phyloP scores from a whole-genome alignment of 2,329 filamentous ascomycete species.

The Clarireedia hainanense region DNA sequence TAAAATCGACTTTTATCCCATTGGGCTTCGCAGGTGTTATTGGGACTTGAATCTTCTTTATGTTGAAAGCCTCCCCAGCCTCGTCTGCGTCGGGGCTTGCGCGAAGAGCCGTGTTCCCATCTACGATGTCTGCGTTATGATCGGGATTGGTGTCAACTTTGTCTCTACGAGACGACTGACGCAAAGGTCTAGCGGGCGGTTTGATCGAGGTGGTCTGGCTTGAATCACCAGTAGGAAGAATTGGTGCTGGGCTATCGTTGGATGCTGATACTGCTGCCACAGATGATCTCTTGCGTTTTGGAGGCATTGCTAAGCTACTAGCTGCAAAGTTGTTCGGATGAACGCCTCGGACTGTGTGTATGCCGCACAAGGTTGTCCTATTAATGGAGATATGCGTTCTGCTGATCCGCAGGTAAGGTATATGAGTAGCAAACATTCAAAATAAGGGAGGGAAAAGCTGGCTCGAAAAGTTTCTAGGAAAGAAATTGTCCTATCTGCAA shows the following conservation, averaged over 20 bases:
- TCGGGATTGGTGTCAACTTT: slow-evolving; percentile 27
- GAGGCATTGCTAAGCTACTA: slow-evolving; percentile 17
- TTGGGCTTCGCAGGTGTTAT: slow-evolving; percentile 11
- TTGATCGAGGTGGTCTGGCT: not conserved
- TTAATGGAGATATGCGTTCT: not conserved
- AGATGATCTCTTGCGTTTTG: slow-evolving; percentile 26
- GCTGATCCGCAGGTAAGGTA: not conserved
- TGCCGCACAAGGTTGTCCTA: not conserved
- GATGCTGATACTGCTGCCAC: not conserved
- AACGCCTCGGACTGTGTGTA: not conserved
- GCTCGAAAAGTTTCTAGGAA: not conserved
- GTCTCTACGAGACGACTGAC: slow-evolving; percentile 17
- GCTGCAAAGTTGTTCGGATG: not conserved
- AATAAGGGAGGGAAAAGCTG: not conserved
- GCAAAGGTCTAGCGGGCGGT: slow-evolving; percentile 13
- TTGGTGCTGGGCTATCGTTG: slow-evolving; percentile 1
- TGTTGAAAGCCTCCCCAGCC: slow-evolving; percentile 22
- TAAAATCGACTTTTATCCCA: slow-evolving; percentile 2
- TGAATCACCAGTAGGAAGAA: slow-evolving; percentile 9
- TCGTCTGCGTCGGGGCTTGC: slow-evolving; percentile 28
- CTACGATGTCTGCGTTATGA: slow-evolving; percentile 25
- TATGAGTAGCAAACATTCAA: slow-evolving; percentile 4
- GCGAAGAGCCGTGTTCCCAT: slow-evolving; percentile 26
- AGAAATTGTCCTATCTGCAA: not conserved
- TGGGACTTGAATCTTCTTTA: slow-evolving; percentile 10